Percentiles rank a stretch among this genome's conserved stretches.
Conservation (phyloP, 2,329 filamentous ascomycete species). For the Microcyclosporella mali region DNA sequence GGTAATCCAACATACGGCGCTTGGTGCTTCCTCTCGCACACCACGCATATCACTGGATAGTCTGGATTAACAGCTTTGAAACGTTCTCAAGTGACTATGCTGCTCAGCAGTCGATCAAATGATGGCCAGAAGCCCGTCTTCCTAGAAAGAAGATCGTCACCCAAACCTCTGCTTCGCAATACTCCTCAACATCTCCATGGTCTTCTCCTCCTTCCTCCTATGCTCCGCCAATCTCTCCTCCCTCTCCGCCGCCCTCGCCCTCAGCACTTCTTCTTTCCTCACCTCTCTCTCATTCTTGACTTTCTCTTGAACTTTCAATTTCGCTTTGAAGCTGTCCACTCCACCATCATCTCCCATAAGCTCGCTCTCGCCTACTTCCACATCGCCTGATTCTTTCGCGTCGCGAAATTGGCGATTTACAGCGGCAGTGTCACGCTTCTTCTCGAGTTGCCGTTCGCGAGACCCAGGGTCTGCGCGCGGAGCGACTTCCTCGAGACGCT, state of each 20-base stretch:
- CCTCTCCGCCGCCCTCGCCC: slow-evolving; percentile 70
- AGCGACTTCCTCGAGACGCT: slow-evolving; percentile 69
- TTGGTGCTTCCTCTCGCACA: too few species aligned
- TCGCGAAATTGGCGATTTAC: slow-evolving; percentile 69
- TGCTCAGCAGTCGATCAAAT: too few species aligned
- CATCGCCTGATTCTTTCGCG: slow-evolving; percentile 55
- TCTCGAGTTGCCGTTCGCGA: slow-evolving; percentile 78
- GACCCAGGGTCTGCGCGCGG: slow-evolving; percentile 79
- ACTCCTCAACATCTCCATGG: slow-evolving; percentile 72
- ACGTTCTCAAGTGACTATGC: too few species aligned
- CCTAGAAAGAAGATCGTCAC: too few species aligned
- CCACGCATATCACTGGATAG: too few species aligned
- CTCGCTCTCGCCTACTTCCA: slow-evolving; percentile 64
- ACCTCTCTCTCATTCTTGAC: slow-evolving; percentile 82
- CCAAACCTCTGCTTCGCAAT: slow-evolving; percentile 77
- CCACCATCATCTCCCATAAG: slow-evolving; percentile 69
- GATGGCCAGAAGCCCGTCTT: too few species aligned
- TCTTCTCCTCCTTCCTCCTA: slow-evolving; percentile 72
- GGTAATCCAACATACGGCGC: too few species aligned
- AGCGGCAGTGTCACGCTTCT: slow-evolving; percentile 66
- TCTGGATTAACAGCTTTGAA: too few species aligned
- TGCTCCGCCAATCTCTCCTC: slow-evolving; percentile 68
- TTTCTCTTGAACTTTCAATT: slow-evolving; percentile 58
- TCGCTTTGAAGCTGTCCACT: slow-evolving; percentile 59
- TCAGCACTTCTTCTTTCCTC: slow-evolving; percentile 69